phyloP scores from a whole-genome alignment of 345 rosid genomes.

The Hirschfeldia incana region DNA sequence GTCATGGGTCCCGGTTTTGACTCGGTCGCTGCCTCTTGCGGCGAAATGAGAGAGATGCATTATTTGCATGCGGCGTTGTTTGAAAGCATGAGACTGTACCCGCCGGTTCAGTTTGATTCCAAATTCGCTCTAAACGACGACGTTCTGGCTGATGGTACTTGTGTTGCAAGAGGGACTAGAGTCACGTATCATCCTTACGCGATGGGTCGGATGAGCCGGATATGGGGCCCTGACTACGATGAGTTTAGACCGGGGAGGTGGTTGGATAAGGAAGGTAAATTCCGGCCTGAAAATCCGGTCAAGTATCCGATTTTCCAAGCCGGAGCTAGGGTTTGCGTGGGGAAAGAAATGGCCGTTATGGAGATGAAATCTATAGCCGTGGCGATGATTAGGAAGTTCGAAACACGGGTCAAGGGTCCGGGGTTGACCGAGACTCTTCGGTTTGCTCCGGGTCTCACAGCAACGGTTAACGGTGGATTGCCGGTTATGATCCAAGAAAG shows the following conservation, averaged over 20 bases:
- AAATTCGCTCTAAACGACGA: constrained; percentile 65
- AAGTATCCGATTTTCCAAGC: constrained; percentile 80
- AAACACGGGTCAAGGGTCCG: constrained; percentile 26
- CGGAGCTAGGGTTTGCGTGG: constrained; percentile 69
- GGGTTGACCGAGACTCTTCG: constrained; percentile 23
- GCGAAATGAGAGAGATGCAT: constrained; percentile 53
- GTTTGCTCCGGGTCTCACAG: constrained; percentile 77
- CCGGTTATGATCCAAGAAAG: constrained; percentile 52
- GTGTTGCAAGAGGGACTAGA: constrained; percentile 58
- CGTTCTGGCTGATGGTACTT: constrained; percentile 57
- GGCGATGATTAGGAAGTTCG: constrained; percentile 48
- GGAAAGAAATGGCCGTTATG: constrained; percentile 75
- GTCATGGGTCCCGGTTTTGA: constrained; percentile 43
- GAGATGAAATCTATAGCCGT: constrained; percentile 63
- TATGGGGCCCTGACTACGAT: constrained; percentile 70
- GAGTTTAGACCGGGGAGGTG: constrained; percentile 81
- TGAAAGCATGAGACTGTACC: constrained; percentile 66
- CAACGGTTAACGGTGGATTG: constrained; percentile 79
- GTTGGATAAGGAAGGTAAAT: constrained; percentile 51
- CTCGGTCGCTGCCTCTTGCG: constrained; percentile 34
- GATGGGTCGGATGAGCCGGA: constrained; percentile 66
- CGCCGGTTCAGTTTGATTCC: constrained; percentile 81
- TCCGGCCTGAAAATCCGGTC: constrained; percentile 50
- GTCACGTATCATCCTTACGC: constrained; percentile 83
- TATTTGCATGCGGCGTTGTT: constrained; percentile 60